A percentile compares a stretch with the other conserved stretches of the same genome.
These are phyloP conservation scores for Apophysomyces variabilis DNA, from an alignment of 371 early-diverging fungal genomes.

Conservation along the genomic window DNA sequence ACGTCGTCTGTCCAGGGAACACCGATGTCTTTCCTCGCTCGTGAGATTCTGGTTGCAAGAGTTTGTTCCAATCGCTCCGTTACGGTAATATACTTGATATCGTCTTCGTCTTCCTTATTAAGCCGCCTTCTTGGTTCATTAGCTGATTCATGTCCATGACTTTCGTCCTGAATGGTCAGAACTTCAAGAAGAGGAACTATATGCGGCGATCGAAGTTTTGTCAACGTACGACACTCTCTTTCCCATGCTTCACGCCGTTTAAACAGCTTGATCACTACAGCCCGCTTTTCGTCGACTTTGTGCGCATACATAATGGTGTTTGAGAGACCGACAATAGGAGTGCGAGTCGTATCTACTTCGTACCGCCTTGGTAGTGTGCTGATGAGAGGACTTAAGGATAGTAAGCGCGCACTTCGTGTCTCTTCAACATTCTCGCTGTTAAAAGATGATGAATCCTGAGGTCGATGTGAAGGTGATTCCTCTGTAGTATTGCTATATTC, in stretches of 20 bases:
- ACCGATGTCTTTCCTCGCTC: slow-evolving; percentile 20
- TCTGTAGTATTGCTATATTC: not conserved
- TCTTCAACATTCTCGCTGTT: not conserved
- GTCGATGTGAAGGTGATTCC: not conserved
- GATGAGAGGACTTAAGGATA: slow-evolving; percentile 18
- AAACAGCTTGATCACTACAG: slow-evolving; percentile 44
- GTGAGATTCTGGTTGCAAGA: slow-evolving; percentile 22
- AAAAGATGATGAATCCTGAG: not conserved
- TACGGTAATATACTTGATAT: slow-evolving; percentile 42
- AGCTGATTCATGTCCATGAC: not conserved
- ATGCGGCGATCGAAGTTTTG: slow-evolving; percentile 40
- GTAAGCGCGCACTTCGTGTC: slow-evolving; percentile 2
- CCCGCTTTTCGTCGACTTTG: slow-evolving; percentile 11
- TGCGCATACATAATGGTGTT: slow-evolving; percentile 45
- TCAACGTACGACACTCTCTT: slow-evolving; percentile 48
- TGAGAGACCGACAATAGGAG: slow-evolving; percentile 45
- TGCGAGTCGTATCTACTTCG: slow-evolving; percentile 25
- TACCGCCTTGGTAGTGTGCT: slow-evolving; percentile 43
- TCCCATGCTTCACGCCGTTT: slow-evolving; percentile 59
- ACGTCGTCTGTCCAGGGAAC: slow-evolving; percentile 14
- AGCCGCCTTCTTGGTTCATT: not conserved
- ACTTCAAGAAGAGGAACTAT: slow-evolving; percentile 52
- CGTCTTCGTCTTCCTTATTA: slow-evolving; percentile 28
- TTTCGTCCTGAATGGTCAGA: slow-evolving; percentile 46
- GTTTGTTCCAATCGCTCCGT: slow-evolving; percentile 50